Conservation (phyloP, 305 asterid genomes). For the Solanum hybrid region DNA sequence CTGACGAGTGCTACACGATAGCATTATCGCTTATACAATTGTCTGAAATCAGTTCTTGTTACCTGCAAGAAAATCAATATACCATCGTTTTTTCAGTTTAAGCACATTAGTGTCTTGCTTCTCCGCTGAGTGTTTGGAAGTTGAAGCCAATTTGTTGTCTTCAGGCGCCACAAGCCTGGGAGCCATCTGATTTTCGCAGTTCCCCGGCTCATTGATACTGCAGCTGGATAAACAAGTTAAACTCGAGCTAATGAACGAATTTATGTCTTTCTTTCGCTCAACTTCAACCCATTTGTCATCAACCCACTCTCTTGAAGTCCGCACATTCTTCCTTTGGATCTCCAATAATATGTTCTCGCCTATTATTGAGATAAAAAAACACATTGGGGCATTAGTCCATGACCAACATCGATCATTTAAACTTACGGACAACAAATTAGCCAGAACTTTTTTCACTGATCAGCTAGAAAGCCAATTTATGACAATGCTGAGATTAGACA, state of each 20-base stretch:
- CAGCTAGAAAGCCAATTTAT: not conserved
- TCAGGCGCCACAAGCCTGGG: not conserved
- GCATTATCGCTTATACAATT: not conserved
- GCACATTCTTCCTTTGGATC: slow-evolving; percentile 21
- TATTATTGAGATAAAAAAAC: not conserved
- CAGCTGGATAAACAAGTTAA: not conserved
- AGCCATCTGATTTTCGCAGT: not conserved
- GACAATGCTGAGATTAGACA: not conserved
- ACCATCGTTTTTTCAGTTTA: not conserved
- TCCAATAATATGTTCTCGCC: slow-evolving; percentile 35
- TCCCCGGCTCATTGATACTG: not conserved
- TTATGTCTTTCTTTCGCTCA: slow-evolving; percentile 23
- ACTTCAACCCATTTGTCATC: slow-evolving; percentile 34
- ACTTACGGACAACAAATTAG: not conserved
- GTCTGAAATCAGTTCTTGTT: not conserved
- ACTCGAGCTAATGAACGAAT: slow-evolving; percentile 12
- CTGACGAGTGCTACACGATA: not conserved
- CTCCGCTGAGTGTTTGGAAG: not conserved
- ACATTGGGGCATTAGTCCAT: not conserved
- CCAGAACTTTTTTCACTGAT: not conserved
- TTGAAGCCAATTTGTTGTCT: not conserved
- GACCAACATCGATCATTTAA: not conserved
- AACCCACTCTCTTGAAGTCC: slow-evolving; percentile 50
- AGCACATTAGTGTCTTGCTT: not conserved
- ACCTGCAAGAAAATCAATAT: not conserved